Evolutionary conservation across 2,329 filamentous ascomycete species (phyloP).

Genomic region (Claviceps lovelessii): DNA sequence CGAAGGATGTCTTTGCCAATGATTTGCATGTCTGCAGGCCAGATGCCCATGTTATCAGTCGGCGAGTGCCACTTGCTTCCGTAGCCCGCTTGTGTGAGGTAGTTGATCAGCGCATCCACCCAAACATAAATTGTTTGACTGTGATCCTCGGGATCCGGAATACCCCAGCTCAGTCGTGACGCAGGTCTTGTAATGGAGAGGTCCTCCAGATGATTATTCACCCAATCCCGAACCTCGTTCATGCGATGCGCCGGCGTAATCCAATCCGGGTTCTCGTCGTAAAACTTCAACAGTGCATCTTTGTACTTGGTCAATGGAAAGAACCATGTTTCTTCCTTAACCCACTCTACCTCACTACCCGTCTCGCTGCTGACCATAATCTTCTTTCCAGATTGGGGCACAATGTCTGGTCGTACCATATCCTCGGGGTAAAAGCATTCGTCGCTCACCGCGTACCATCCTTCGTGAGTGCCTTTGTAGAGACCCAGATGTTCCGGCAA

Average conservation of each 20-base stretch:
- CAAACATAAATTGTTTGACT: conserved; percentile 94
- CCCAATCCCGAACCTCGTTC: conserved; percentile 64
- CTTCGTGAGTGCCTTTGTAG: conserved; percentile 74
- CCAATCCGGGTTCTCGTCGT: conserved; percentile 61
- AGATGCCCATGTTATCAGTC: conserved; percentile 47
- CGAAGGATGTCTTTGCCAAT: conserved; percentile 93
- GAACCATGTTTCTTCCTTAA: conserved; percentile 84
- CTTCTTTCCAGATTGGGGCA: conserved; percentile 68
- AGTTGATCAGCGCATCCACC: conserved; percentile 92
- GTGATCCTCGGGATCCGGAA: conserved; percentile 70
- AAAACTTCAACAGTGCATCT: conserved; percentile 67
- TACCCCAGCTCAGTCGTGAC: conserved; percentile 71
- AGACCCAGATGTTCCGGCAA: conserved; percentile 53
- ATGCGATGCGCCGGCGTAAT: conserved; percentile 60
- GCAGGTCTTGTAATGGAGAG: conserved; percentile 76
- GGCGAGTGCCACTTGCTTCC: conserved; percentile 46
- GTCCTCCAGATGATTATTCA: conserved; percentile 66
- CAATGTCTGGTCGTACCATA: conserved; percentile 57
- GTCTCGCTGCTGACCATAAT: conserved; percentile 76
- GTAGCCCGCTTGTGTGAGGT: conserved; percentile 77
- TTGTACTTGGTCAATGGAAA: conserved; percentile 77
- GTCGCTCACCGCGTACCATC: conserved; percentile 94
- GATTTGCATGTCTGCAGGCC: conserved; percentile 85
- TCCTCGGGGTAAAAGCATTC: conserved; percentile 87
- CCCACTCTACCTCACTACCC: conserved; percentile 88